phyloP scores from a whole-genome alignment of 2,329 filamentous ascomycete genomes.

The Phaeosphaeria sp. region DNA sequence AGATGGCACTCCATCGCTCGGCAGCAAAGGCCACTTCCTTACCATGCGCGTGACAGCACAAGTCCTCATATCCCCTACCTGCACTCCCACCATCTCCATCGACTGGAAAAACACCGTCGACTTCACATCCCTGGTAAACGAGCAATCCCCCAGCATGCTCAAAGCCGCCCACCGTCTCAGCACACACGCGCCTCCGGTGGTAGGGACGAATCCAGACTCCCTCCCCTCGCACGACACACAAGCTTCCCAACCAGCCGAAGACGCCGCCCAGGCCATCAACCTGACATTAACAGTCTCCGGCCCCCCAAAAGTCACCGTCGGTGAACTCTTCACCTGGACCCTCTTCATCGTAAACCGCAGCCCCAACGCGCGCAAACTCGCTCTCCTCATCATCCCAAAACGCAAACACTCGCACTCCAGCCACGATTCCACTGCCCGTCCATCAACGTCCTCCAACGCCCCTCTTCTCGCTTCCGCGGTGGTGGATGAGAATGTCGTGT shows the following conservation, averaged over 20 bases:
- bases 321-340: conserved; percentile 74
- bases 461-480: conserved; percentile 67
- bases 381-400: conserved; percentile 71
- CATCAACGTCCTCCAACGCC: conserved; percentile 49
- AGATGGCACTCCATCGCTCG: conserved; percentile 58
- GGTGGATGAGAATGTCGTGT: conserved; percentile 73
- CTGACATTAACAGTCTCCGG: conserved; percentile 78
- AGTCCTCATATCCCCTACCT: conserved; percentile 63
- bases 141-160: conserved; percentile 50
- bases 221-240: conserved; percentile 32
- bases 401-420: conserved; percentile 57
- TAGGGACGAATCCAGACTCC: conserved; percentile 37
- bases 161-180: conserved; percentile 41
- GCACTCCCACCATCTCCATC: conserved; percentile 68
- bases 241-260: not conserved
- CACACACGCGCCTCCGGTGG: conserved; percentile 27
- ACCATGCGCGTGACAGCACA: conserved; percentile 68
- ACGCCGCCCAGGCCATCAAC: conserved; percentile 62
- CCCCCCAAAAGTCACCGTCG: conserved; percentile 65
- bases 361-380: conserved; percentile 69
- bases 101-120: conserved; percentile 73
- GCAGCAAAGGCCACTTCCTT: conserved; percentile 51
- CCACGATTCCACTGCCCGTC: conserved; percentile 49
- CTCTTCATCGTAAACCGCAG: conserved; percentile 79
- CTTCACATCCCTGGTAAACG: conserved; percentile 58